A percentile compares a stretch with the other conserved stretches of the same genome.
Conservation (phyloP, 768 basidiomycete species). For the Naganishia onofrii region DNA sequence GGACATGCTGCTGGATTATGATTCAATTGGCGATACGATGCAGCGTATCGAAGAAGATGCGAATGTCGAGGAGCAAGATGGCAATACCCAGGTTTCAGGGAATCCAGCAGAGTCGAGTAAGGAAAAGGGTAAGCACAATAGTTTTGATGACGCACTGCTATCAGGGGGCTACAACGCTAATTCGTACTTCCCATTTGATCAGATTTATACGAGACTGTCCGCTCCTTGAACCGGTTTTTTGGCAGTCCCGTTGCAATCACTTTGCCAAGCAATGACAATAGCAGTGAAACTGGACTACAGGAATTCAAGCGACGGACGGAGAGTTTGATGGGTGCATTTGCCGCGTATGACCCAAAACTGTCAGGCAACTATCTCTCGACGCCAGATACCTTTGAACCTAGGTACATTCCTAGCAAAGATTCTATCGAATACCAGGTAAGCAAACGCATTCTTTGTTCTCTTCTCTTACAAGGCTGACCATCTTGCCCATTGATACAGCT, state of each 20-base stretch:
- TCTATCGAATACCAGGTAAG: slow-evolving; percentile 11
- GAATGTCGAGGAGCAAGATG: too few relatives aligned
- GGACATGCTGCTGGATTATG: slow-evolving; percentile 3
- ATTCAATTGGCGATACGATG: background rate
- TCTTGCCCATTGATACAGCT: background rate
- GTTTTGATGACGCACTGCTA: background rate
- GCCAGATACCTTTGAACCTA: background rate
- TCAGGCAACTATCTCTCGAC: too few relatives aligned
- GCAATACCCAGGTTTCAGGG: background rate
- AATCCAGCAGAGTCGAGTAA: background rate
- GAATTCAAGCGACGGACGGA: slow-evolving; percentile 2
- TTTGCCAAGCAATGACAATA: background rate
- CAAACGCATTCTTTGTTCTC: background rate
- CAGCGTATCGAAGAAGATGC: background rate
- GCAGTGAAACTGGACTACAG: background rate
- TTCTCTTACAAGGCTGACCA: background rate
- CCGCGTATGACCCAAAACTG: background rate
- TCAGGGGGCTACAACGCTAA: background rate
- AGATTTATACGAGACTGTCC: slow-evolving; percentile 3
- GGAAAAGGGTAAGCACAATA: background rate
- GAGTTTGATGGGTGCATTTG: background rate
- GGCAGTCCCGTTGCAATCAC: slow-evolving; percentile 4
- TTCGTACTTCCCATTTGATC: background rate
- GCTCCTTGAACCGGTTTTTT: slow-evolving; percentile 12
- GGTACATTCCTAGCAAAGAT: slow-evolving; percentile 16